Base-by-base conservation (phyloP, 2,329 filamentous ascomycete species). In the Pseudophaeomoniella oleicola region DNA sequence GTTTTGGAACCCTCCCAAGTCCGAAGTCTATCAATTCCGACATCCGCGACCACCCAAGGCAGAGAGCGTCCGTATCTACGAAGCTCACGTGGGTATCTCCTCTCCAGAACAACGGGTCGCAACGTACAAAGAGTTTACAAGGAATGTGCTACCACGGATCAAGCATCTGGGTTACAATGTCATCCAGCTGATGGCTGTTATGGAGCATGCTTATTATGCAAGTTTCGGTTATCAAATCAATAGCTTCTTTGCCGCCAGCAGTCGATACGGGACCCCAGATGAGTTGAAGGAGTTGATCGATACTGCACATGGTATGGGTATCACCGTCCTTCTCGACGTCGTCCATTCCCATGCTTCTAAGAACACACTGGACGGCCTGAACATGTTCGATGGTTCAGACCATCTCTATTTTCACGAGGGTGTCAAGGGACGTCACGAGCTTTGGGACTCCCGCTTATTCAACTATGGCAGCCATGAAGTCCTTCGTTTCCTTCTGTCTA, bases 141-240 rank as follows among this genome's bases (percentile, higher is more conserved):
- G 78, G 51, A 85, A 83, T 57, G 86, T 94, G 71, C 72, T 98
- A 5, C 87, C 88, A 12, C 75, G 88, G 39, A 96, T 98, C 62
- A 80, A 87, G 53, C 66, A 76, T 44, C 67, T 96, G 31, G 90
- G 88, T 30, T 98, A 98, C 67, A 96, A 98, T 55, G 82, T 87
- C 37, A 96, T 98, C 47, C 90, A 98, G 57, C 69, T 98, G 44
- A 98, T 98, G 90, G 90, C 90, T 32, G 71, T 98, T 53, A 98
- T 98, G 88, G 90, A 98, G 56, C 90, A 98, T 60, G 90, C 90
- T 35, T 98, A 98, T 68, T 98, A 98, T 57, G 90, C 90, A 50
- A 96, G 88, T 53, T 98, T 98, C 51, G 90, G 90, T 33, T 98
- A 98, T 59, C 90, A 98, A 60, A 76, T 98, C 62, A 98, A 96